Evolutionary conservation across 768 basidiomycete genomes (phyloP).

Genomic region (Lanmaoa pseudosensibilis): DNA sequence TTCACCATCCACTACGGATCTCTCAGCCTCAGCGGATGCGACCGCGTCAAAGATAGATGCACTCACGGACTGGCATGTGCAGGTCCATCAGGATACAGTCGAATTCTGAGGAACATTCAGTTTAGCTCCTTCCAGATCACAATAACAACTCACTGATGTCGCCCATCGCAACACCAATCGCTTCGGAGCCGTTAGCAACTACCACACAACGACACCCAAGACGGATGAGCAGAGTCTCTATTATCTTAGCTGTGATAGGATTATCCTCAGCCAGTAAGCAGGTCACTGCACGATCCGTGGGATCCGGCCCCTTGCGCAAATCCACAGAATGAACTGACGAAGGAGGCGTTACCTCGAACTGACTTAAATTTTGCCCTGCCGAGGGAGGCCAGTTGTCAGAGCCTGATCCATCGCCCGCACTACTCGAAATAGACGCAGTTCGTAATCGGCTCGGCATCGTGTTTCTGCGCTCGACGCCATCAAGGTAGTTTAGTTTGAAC

Average conservation of each 20-base stretch:
- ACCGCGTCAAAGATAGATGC: neutral
- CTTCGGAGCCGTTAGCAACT: conserved; percentile 95
- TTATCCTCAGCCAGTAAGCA: conserved; percentile 96
- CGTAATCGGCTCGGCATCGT: conserved; percentile 87
- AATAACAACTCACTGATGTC: conserved; percentile 78
- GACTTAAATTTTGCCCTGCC: conserved; percentile 49
- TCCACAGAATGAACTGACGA: conserved; percentile 88
- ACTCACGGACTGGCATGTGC: conserved; percentile 90
- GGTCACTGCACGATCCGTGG: conserved; percentile 86
- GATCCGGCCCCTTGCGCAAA: conserved; percentile 71
- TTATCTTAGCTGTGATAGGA: conserved; percentile 96
- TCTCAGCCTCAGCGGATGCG: conserved; percentile 9
- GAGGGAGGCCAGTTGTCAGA: conserved; percentile 73
- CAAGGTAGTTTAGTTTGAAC: conserved; percentile 81
- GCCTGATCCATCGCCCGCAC: conserved; percentile 73
- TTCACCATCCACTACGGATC: conserved; percentile 80
- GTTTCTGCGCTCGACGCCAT: conserved; percentile 72
- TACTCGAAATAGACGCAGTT: conserved; percentile 84
- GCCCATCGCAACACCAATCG: conserved; percentile 95
- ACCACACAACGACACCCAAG: conserved; percentile 95
- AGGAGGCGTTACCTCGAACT: conserved; percentile 66
- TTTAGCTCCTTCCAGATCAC: neutral
- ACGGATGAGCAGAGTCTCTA: conserved; percentile 90
- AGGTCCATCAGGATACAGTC: conserved; percentile 95
- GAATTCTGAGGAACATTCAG: conserved; percentile 60